Evolutionary conservation across 192 early-diverging fungal genomes (phyloP).

Genomic region (Borealophlyctis nickersoniae): DNA sequence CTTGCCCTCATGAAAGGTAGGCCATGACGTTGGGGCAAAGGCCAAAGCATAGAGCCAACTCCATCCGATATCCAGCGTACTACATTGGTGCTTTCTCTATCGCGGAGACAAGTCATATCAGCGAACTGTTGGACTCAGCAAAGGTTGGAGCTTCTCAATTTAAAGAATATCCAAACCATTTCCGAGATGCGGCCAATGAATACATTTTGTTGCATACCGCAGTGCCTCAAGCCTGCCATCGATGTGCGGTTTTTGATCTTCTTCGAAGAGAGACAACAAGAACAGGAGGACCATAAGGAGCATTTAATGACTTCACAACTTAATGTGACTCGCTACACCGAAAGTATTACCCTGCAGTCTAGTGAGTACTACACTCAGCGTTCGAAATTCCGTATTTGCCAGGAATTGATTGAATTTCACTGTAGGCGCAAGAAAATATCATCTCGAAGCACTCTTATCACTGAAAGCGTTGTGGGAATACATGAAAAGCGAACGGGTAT

Average conservation of each 20-base stretch:
- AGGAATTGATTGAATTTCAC: neutral
- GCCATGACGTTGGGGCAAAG: neutral
- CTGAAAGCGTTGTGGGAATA: constrained; percentile 21
- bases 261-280: constrained; percentile 22
- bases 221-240: constrained; percentile 19
- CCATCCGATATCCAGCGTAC: constrained; percentile 13
- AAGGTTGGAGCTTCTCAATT: too few species aligned
- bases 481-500: constrained; percentile 5
- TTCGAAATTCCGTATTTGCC: neutral
- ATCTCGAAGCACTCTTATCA: constrained; percentile 17
- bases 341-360: constrained; percentile 12
- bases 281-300: constrained; percentile 23
- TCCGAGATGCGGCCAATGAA: too few species aligned
- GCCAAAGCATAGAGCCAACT: too few species aligned
- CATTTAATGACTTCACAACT: constrained; percentile 13
- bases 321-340: constrained; percentile 22
- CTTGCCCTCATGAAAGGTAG: constrained; percentile 9
- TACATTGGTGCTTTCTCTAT: constrained; percentile 14
- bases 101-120: constrained; percentile 3
- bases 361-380: neutral
- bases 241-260: constrained; percentile 22
- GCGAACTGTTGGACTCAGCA: too few species aligned
- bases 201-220: too few species aligned
- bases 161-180: too few species aligned
- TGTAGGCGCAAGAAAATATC: constrained; percentile 9